Evolutionary conservation across 2,329 filamentous ascomycete species (phyloP).

Genomic region (Cytospora chrysosperma): DNA sequence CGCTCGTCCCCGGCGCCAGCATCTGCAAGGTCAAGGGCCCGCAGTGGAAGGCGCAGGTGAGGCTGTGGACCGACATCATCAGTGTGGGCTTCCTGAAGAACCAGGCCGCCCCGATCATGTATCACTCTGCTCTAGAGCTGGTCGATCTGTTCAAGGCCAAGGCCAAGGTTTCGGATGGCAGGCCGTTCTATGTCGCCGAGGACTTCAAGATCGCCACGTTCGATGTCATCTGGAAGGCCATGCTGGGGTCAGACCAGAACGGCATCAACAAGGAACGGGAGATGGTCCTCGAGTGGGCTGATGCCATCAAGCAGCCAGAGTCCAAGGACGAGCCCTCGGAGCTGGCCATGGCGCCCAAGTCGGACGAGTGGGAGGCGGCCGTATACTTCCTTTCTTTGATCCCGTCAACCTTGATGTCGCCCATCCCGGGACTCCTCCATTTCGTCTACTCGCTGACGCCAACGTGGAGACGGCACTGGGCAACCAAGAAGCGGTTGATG

Average conservation of each 20-base stretch:
- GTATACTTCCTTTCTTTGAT: conserved; percentile 14
- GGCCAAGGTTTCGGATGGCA: conserved; percentile 20
- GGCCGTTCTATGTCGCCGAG: conserved; percentile 22
- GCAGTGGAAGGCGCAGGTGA: conserved; percentile 16
- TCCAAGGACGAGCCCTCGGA: conserved; percentile 1
- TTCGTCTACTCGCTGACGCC: conserved; percentile 19
- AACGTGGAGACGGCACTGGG: conserved; percentile 17
- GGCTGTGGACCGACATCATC: conserved; percentile 21
- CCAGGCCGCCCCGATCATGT: conserved; percentile 18
- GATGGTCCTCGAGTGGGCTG: conserved; percentile 31
- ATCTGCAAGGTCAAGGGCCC: conserved; percentile 20
- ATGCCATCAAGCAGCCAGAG: conserved; percentile 27
- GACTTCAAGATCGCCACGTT: conserved; percentile 22
- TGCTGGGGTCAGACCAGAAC: conserved; percentile 16
- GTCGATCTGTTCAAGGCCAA: conserved; percentile 26
- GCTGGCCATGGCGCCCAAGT: conserved; percentile 13
- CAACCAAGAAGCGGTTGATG: conserved; percentile 7
- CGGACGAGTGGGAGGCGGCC: conserved; percentile 13
- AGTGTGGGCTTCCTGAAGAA: conserved; percentile 15
- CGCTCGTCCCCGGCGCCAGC: conserved; percentile 16
- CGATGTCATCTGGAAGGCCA: conserved; percentile 20
- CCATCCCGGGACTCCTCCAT: conserved; percentile 6
- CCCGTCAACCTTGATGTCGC: conserved; percentile 15
- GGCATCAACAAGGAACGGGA: conserved; percentile 27
- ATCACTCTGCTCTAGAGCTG: conserved; percentile 26